phyloP scores from a whole-genome alignment of 345 rosid genomes.

The Psidium friedrichsthalianum region DNA sequence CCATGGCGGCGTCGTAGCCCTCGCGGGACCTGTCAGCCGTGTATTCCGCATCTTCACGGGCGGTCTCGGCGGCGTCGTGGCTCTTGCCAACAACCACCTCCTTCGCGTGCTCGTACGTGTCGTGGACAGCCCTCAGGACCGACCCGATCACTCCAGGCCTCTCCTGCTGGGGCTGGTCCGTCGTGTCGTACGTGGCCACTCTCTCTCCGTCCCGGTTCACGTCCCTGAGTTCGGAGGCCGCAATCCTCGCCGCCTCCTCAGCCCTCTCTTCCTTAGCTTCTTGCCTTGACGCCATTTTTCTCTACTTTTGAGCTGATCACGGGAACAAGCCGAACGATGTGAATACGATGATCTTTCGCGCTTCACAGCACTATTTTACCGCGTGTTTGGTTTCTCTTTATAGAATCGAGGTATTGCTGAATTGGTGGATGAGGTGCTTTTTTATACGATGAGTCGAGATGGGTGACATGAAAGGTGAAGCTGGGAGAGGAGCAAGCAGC shows the following conservation, averaged over 20 bases:
- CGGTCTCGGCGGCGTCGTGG: slow-evolving; percentile 3
- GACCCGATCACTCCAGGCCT: slow-evolving; percentile 52
- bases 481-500: background rate
- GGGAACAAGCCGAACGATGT: background rate
- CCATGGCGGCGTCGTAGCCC: background rate
- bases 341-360: background rate
- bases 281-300: slow-evolving; percentile 41
- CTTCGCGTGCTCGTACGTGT: slow-evolving; percentile 45
- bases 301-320: background rate
- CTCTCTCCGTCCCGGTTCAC: slow-evolving; percentile 16
- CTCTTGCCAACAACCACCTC: slow-evolving; percentile 49
- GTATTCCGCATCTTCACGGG: background rate
- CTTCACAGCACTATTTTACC: background rate
- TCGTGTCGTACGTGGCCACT: background rate
- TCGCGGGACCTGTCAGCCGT: background rate
- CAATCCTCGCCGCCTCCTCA: slow-evolving; percentile 36
- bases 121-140: slow-evolving; percentile 40
- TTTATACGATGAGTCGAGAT: background rate
- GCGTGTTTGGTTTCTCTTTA: background rate
- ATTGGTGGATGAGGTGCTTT: background rate
- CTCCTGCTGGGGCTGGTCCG: slow-evolving; percentile 17
- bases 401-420: background rate
- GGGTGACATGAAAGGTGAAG: background rate
- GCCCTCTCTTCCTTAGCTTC: slow-evolving; percentile 40
- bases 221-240: slow-evolving; percentile 33